Evolutionary conservation across 2,329 filamentous ascomycete species (phyloP).

Genomic region (Ophiostoma sp.): DNA sequence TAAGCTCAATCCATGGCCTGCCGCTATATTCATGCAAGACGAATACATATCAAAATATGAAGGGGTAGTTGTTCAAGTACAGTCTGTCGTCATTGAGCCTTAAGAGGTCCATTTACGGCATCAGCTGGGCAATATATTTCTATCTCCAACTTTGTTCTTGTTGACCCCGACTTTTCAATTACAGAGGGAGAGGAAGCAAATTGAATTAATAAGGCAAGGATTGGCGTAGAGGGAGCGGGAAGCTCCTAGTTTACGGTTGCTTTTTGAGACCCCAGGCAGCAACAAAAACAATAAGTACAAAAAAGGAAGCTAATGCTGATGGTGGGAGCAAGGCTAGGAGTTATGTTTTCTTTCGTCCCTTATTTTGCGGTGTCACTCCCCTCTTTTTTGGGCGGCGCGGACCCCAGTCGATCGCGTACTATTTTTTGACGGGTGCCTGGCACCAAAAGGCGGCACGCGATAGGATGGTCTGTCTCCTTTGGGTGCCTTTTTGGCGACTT

Average conservation of each 20-base stretch:
- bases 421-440: slow-evolving; percentile 20
- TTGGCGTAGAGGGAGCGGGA: neutral
- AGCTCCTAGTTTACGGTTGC: neutral
- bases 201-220: neutral
- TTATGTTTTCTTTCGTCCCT: neutral
- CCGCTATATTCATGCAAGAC: neutral
- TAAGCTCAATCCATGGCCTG: neutral
- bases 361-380: neutral
- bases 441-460: slow-evolving; percentile 12
- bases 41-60: neutral
- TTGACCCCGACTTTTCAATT: neutral
- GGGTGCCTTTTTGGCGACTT: neutral
- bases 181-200: neutral
- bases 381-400: neutral
- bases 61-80: neutral
- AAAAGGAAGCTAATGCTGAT: neutral
- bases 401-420: neutral
- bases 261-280: slow-evolving; percentile 3
- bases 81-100: neutral
- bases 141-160: neutral
- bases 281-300: slow-evolving; percentile 15
- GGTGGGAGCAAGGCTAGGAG: neutral
- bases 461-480: neutral
- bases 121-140: neutral
- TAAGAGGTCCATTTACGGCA: neutral